Evolutionary conservation across 208 protist species (phyloP), one percentile per base, ranked within the genome.

Genomic region (Acanthamoeba sp.): DNA sequence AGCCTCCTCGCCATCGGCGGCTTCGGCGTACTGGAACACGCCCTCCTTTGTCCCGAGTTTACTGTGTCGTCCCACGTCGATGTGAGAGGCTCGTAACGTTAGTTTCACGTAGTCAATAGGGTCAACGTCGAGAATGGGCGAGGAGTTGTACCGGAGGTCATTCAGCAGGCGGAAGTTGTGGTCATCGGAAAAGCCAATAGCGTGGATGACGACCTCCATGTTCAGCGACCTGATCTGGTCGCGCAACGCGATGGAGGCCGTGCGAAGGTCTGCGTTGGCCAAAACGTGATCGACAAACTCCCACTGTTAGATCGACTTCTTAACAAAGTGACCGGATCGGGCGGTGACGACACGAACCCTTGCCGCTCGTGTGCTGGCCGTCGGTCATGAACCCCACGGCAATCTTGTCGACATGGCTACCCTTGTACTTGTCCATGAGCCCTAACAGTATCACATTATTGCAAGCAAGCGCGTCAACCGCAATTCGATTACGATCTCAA

Each of bases 1-100:
- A 14, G 87, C 95, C n/a, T 91, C 64, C 40, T 50, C 32, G 45
- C 95, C 95, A 52, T 96, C 95, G 18, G 52, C 22, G 16, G 88
- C 50, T 5, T 96, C 94, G 32, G 78, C 45, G 85, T 94, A 95
- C 73, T 95, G 95, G 55, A 91, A 91, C 36, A 64, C 85, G 24
- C 85, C 85, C 57, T 91, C 85, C 85, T 91, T 71, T 20, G 85
- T 91, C 2, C 85, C 85, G 18, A 88, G 48, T 45, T 78, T 78
- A 32, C 69, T 78, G 38, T n/a, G n/a, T n/a, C n/a, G n/a, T n/a
- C n/a, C n/a, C n/a, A n/a, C n/a, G n/a, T n/a, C n/a, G n/a, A n/a
- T n/a, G n/a, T n/a, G n/a, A n/a, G n/a, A n/a, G n/a, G n/a, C n/a
- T n/a, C n/a, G n/a, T 12, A 62, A 22, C 29, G 64, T 73, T 73